A percentile compares a stretch with the other conserved stretches of the same genome.
Evolutionary conservation across 1,284 basidiomycete species (phyloP).

Genomic region (Farysia itapuensis): DNA sequence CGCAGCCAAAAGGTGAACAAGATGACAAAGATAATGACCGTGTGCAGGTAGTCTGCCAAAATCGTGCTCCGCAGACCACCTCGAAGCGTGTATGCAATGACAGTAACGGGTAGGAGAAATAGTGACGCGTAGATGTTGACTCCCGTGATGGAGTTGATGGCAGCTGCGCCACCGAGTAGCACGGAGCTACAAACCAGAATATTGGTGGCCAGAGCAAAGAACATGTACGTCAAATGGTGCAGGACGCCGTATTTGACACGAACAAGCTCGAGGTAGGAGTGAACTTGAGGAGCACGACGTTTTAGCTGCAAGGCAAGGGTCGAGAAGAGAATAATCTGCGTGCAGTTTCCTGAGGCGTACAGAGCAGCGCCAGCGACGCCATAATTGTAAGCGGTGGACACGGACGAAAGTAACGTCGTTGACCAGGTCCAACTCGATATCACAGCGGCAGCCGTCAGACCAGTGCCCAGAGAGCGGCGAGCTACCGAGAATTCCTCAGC

Average conservation of each 20-base stretch:
- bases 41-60: slow-evolving; percentile 51
- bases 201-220: slow-evolving; percentile 52
- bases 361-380: slow-evolving; percentile 49
- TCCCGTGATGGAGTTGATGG: slow-evolving; percentile 48
- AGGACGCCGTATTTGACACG: slow-evolving; percentile 39
- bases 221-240: slow-evolving; percentile 46
- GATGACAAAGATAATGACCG: slow-evolving; percentile 52
- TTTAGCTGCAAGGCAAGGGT: slow-evolving; percentile 51
- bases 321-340: slow-evolving; percentile 48
- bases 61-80: slow-evolving; percentile 44
- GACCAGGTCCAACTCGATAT: slow-evolving; percentile 52
- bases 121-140: slow-evolving; percentile 44
- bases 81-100: slow-evolving; percentile 47
- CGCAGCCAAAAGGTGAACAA: slow-evolving; percentile 44
- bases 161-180: slow-evolving; percentile 42
- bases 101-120: slow-evolving; percentile 42
- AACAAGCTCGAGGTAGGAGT: slow-evolving; percentile 51
- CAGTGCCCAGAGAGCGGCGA: slow-evolving; percentile 43
- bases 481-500: slow-evolving; percentile 47
- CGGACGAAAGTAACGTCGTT: slow-evolving; percentile 45
- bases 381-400: slow-evolving; percentile 49
- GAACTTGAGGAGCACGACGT: slow-evolving; percentile 40
- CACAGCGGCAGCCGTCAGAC: slow-evolving; percentile 49
- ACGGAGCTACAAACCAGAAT: slow-evolving; percentile 48
- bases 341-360: slow-evolving; percentile 49